Percentiles rank a stretch among this genome's conserved stretches.
phyloP scores from a whole-genome alignment of 2,329 filamentous ascomycete genomes.

The Triangularia setosa region DNA sequence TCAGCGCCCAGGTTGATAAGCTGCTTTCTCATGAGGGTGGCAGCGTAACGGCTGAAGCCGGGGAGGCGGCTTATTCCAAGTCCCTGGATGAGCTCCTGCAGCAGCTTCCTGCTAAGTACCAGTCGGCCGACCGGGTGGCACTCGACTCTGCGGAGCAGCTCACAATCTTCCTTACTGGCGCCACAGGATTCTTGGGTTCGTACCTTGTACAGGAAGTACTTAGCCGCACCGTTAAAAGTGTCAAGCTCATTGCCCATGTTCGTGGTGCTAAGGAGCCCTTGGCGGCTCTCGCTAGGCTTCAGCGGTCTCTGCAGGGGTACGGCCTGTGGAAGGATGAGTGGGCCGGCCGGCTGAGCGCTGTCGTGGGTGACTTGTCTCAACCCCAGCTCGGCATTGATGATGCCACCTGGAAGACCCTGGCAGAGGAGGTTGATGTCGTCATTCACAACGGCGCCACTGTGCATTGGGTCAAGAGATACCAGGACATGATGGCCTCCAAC shows the following conservation, averaged over 20 bases:
- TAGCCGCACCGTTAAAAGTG: conserved; percentile 48
- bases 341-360: conserved; percentile 59
- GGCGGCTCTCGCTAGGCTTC: conserved; percentile 61
- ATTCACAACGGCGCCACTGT: conserved; percentile 80
- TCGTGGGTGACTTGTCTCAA: conserved; percentile 71
- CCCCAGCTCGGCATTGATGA: conserved; percentile 69
- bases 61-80: conserved; percentile 46
- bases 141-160: conserved; percentile 30
- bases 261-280: conserved; percentile 59
- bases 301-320: conserved; percentile 67
- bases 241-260: conserved; percentile 71
- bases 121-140: conserved; percentile 26
- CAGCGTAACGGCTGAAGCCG: conserved; percentile 31
- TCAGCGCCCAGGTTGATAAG: conserved; percentile 50
- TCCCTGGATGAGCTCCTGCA: conserved; percentile 45
- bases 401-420: conserved; percentile 60
- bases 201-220: conserved; percentile 76
- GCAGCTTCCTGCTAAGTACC: conserved; percentile 37
- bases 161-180: conserved; percentile 80
- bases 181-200: conserved; percentile 83
- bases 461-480: conserved; percentile 80
- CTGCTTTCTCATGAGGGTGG: conserved; percentile 28
- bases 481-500: conserved; percentile 67
- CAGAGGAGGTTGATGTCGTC: conserved; percentile 64
- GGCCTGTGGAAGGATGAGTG: conserved; percentile 73